Percentiles rank a stretch among this genome's conserved stretches.
phyloP scores from a whole-genome alignment of 805 yeast species.

The Scheffersomyces spartinae region DNA sequence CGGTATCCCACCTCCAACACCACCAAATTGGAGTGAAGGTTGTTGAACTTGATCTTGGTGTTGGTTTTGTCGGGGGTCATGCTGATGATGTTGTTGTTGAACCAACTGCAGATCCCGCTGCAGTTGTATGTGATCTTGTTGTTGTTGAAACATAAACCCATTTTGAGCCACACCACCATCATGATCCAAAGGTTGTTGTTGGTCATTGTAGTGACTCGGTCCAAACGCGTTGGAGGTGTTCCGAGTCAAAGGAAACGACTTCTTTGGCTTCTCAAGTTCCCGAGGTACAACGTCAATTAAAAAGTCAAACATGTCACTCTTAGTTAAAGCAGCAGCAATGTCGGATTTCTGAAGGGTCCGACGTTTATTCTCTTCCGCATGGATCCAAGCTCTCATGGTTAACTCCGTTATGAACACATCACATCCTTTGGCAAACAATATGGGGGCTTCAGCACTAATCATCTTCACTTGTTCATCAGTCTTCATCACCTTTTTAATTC shows the following conservation, averaged over 20 bases:
- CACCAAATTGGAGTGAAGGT: too few relatives aligned
- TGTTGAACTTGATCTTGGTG: too few relatives aligned
- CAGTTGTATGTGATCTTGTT: too few relatives aligned
- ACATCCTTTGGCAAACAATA: constrained; percentile 94
- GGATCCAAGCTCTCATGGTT: constrained; percentile 98
- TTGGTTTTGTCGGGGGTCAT: too few relatives aligned
- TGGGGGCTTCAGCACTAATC: constrained; percentile 98
- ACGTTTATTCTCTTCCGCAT: constrained; percentile 92
- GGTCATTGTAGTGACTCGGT: too few relatives aligned
- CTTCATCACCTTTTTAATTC: constrained; percentile 96
- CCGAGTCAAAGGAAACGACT: too few relatives aligned
- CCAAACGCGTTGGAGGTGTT: too few relatives aligned
- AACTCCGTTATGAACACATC: constrained; percentile 94
- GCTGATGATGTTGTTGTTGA: too few relatives aligned
- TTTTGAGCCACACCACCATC: constrained; percentile 10
- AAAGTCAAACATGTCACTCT: constrained; percentile 95
- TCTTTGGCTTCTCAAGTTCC: constrained; percentile 59
- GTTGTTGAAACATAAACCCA: too few relatives aligned
- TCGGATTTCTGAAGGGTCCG: constrained; percentile 90
- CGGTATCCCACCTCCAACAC: too few relatives aligned
- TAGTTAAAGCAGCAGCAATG: constrained; percentile 89
- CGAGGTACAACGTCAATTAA: constrained; percentile 93
- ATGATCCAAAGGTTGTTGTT: constrained; percentile 14
- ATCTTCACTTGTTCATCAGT: constrained; percentile 94
- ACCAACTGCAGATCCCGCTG: too few relatives aligned